Evolutionary conservation across 1,284 basidiomycete genomes (phyloP).

Genomic region (Boletus holoroseus): DNA sequence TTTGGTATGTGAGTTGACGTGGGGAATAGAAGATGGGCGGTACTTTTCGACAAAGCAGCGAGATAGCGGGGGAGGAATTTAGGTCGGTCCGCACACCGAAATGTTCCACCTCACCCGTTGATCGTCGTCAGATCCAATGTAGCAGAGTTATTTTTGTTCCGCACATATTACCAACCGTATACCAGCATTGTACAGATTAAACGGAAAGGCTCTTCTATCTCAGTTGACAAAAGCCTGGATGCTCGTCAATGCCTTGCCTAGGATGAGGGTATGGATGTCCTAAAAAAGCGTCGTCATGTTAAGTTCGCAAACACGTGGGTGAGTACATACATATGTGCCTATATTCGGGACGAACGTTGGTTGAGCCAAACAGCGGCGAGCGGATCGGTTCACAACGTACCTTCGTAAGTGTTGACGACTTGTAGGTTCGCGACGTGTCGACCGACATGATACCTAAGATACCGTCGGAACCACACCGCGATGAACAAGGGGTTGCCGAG

Average conservation of each 20-base stretch:
- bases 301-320: neutral
- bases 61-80: neutral
- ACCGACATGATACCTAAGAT: conserved; percentile 75
- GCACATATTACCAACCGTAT: neutral
- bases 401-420: conserved; percentile 91
- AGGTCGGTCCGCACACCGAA: neutral
- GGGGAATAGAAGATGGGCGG: neutral
- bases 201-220: conserved; percentile 9
- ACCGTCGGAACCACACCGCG: neutral
- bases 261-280: conserved; percentile 83
- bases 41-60: neutral
- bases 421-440: conserved; percentile 89
- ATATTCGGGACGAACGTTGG: conserved; percentile 3
- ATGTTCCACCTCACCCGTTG: neutral
- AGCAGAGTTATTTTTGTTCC: neutral
- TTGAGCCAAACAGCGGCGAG: conserved; percentile 4
- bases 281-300: conserved; percentile 28
- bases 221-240: conserved; percentile 73
- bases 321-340: conserved; percentile 32
- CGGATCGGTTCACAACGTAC: conserved; percentile 35
- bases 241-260: conserved; percentile 89
- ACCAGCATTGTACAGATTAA: neutral
- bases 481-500: neutral
- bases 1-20: conserved; percentile 2
- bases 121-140: neutral